A percentile compares a stretch with the other conserved stretches of the same genome.
Conservation (phyloP, 352 stramenopile genomes). For the Globisporangium nagaii region DNA sequence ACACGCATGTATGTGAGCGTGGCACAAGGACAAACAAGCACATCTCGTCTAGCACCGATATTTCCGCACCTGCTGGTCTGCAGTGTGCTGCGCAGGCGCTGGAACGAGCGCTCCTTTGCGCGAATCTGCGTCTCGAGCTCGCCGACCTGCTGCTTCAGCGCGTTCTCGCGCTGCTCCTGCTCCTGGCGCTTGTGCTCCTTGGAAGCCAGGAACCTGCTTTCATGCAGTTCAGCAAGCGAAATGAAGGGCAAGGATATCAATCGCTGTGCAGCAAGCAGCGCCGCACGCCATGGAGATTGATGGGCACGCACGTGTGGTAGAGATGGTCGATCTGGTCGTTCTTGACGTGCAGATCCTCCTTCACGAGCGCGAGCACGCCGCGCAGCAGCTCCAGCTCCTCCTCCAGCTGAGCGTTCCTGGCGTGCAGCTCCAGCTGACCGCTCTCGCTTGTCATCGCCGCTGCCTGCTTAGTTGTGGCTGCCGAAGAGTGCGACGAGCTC, state of each 20-base stretch:
- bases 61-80: not conserved
- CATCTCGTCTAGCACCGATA: not conserved
- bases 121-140: conserved; percentile 16
- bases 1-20: not conserved
- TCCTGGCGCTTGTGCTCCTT: conserved; percentile 18
- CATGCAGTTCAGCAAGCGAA: too few species aligned
- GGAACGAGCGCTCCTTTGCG: conserved; percentile 6
- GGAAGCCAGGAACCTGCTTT: conserved; percentile 13
- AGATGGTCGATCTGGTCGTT: conserved; percentile 28
- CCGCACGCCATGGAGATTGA: not conserved
- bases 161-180: conserved; percentile 15
- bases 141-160: conserved; percentile 10
- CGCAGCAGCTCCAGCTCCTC: conserved; percentile 23
- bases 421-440: too few species aligned
- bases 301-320: conserved; percentile 22
- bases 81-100: conserved; percentile 10
- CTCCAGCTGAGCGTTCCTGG: conserved; percentile 9
- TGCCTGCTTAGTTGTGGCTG: too few species aligned
- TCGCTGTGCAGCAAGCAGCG: not conserved
- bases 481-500: too few species aligned
- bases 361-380: conserved; percentile 21
- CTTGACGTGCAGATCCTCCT: conserved; percentile 30
- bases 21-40: not conserved
- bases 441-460: too few species aligned
- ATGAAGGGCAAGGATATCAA: not conserved